Evolutionary conservation across 1,284 basidiomycete genomes (phyloP), one percentile per base, ranked within the genome.

Genomic region (Ustilago shanxiensis): DNA sequence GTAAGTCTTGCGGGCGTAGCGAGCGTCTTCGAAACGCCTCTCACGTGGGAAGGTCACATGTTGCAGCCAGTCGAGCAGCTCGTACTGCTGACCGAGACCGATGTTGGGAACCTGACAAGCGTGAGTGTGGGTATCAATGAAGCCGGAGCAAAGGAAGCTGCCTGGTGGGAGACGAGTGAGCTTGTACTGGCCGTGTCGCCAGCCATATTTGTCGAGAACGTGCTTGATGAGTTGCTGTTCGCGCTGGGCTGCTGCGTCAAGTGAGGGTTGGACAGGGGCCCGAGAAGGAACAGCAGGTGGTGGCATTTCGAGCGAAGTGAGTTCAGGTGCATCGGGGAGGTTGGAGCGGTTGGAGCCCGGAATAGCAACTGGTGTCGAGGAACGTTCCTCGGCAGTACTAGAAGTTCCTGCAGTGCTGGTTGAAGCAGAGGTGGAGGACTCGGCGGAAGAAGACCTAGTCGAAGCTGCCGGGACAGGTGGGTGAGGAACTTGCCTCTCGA

Each of bases 51-150:
- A 98, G 1, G 95, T 98, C 66, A 95, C 89, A 51, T 93, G 88
- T 41, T 91, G 86, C 33, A 98, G 90, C 95, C 95, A 98, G 76
- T 94, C 93, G 16, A 98, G 89, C n/a, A 98, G 91, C 85, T 97
- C 87, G 72, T 85, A 87, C 65, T 87, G 85, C 72, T 87, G 86
- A 9, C 86, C 86, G 11, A 79, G 75, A 41, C 83, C 94, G 41
- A 93, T 89, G 84, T 95, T 97, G 22, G 94, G 93, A 74, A 78
- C 68, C 64, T 83, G 80, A 44, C 79, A 79, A 28, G 80, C 82
- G 52, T 83, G 82, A 29, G 91, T 93, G 86, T 96, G 94, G 28
- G 94, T 95, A 87, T 96, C 94, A 62, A 96, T 88, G 83, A 95
- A 91, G 16, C 95, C 95, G 3, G 95, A 95, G 80, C 93, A 90